These are phyloP conservation scores for Mrakia gelida DNA, from an alignment of 768 basidiomycete species.

Conservation along the genomic window DNA sequence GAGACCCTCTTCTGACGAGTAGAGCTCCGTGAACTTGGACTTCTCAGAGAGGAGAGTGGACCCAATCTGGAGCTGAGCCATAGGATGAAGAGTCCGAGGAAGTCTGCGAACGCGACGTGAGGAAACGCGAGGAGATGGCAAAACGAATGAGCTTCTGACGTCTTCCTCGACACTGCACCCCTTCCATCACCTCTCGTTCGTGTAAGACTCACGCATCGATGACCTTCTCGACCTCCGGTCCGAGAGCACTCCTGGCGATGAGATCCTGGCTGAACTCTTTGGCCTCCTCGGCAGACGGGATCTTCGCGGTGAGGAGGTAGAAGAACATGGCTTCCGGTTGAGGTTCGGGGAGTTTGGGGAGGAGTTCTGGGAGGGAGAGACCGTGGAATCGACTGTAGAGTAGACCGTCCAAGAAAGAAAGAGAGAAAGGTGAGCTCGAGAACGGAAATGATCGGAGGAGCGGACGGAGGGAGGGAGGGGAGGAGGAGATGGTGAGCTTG, in stretches of 20 bases:
- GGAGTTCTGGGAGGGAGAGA: slow-evolving; percentile 59
- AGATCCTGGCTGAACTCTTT: slow-evolving; percentile 78
- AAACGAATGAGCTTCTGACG: not conserved
- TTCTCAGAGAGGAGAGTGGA: slow-evolving; percentile 56
- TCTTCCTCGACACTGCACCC: not conserved
- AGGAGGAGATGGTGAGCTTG: slow-evolving; percentile 5
- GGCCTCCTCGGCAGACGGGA: slow-evolving; percentile 77
- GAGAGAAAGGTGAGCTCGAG: too few species aligned
- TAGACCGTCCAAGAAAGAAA: not conserved
- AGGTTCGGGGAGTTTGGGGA: slow-evolving; percentile 69
- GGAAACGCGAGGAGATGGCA: slow-evolving; percentile 23
- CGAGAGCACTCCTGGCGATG: slow-evolving; percentile 80
- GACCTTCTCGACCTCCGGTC: slow-evolving; percentile 73
- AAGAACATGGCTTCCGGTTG: slow-evolving; percentile 97
- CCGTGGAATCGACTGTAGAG: slow-evolving; percentile 76
- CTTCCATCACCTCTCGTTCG: not conserved
- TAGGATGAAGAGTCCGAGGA: slow-evolving; percentile 74
- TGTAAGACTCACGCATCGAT: slow-evolving; percentile 66
- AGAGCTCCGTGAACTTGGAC: slow-evolving; percentile 83
- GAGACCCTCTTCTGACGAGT: slow-evolving; percentile 69
- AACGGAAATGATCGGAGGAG: too few species aligned
- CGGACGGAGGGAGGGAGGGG: not conserved
- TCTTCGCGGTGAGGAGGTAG: slow-evolving; percentile 88
- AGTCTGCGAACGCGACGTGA: not conserved
- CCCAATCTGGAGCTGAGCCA: slow-evolving; percentile 71